phyloP scores from a whole-genome alignment of 2,329 filamentous ascomycete species.

The Botrytis tulipae region DNA sequence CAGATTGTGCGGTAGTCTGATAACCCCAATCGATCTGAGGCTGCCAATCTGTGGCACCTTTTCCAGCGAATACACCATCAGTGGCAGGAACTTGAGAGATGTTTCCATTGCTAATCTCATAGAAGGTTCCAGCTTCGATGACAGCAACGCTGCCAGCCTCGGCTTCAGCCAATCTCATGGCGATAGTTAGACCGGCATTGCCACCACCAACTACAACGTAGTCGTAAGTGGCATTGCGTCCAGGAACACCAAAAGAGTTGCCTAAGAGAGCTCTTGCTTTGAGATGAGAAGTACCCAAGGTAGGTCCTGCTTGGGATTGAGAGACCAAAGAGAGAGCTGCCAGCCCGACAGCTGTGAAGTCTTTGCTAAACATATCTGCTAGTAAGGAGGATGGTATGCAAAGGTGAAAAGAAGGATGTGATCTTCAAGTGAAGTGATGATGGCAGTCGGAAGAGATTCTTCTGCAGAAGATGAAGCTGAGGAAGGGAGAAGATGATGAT shows the following conservation, averaged over 20 bases:
- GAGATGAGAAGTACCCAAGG: not conserved
- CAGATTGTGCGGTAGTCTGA: conserved; percentile 34
- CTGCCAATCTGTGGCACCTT: conserved; percentile 21
- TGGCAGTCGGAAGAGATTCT: not conserved
- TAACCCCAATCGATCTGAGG: conserved; percentile 37
- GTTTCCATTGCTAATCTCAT: conserved; percentile 23
- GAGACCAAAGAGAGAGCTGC: conserved; percentile 18
- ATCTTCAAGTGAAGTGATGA: conserved; percentile 5
- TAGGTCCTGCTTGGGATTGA: conserved; percentile 11
- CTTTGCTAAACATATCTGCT: conserved; percentile 18
- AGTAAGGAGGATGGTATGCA: not conserved
- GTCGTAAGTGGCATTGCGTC: conserved; percentile 21
- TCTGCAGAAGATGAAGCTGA: not conserved
- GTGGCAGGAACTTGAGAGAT: conserved; percentile 13
- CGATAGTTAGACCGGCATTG: conserved; percentile 21
- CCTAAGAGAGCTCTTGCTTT: conserved; percentile 19
- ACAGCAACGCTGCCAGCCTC: conserved; percentile 19
- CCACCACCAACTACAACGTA: conserved; percentile 24
- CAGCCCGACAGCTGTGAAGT: conserved; percentile 11
- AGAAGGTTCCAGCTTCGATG: conserved; percentile 23
- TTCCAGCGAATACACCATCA: conserved; percentile 13
- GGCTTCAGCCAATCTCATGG: conserved; percentile 12
- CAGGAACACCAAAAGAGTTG: conserved; percentile 20
- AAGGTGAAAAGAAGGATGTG: not conserved
- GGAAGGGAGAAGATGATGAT: not conserved